These are phyloP conservation scores for Verticillium klebahnii DNA, from an alignment of 2,329 filamentous ascomycete genomes.

Conservation along the genomic window DNA sequence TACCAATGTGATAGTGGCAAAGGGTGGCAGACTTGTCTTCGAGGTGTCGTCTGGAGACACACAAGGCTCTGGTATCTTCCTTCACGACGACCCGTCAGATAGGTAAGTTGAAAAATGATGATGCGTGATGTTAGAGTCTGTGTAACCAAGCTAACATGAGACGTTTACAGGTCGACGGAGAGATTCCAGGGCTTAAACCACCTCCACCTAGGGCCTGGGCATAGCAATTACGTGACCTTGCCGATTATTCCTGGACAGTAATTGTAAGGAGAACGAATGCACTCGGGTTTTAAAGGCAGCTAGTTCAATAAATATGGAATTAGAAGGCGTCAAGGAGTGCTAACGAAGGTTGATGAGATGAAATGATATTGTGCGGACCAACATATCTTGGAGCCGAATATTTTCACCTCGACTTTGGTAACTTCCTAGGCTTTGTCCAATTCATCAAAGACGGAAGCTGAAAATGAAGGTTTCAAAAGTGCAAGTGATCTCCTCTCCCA, in stretches of 20 bases:
- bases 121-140: slow-evolving; percentile 14
- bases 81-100: slow-evolving; percentile 45
- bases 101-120: slow-evolving; percentile 32
- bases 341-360: no score
- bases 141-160: slow-evolving; percentile 30
- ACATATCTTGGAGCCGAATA: no score
- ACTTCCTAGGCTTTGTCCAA: no score
- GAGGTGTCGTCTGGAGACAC: slow-evolving; percentile 55
- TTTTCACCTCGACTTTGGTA: no score
- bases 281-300: no score
- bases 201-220: slow-evolving; percentile 44
- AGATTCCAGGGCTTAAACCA: slow-evolving; percentile 43
- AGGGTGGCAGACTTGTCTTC: slow-evolving; percentile 47
- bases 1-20: slow-evolving; percentile 48
- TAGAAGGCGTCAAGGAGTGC: no score
- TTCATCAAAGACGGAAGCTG: no score
- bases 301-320: no score
- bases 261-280: neutral
- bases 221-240: slow-evolving; percentile 46
- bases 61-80: slow-evolving; percentile 53
- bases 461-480: no score
- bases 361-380: no score
- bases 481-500: no score
- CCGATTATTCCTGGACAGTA: slow-evolving; percentile 41
- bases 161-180: slow-evolving; percentile 36